phyloP scores from a whole-genome alignment of 768 basidiomycete species.

The Lentinus brumalis region DNA sequence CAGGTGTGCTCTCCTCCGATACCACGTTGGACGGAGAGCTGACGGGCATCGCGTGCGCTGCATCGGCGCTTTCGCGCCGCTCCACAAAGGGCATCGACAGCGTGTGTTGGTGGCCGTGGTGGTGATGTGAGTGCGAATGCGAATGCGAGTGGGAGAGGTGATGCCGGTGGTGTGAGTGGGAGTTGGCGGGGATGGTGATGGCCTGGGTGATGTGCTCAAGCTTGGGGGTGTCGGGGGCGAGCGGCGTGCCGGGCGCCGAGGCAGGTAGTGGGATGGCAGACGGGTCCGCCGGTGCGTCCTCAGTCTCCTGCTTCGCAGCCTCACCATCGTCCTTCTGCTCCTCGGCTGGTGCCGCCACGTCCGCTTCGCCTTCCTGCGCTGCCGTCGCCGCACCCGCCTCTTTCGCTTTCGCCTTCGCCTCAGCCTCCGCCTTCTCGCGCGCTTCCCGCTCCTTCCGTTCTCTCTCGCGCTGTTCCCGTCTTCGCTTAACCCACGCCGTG shows the following conservation, averaged over 20 bases:
- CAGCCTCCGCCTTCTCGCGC: constrained; percentile 27
- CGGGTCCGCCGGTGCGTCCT: neutral
- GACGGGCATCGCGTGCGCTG: constrained; percentile 15
- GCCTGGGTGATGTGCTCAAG: constrained; percentile 36
- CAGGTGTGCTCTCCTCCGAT: constrained; percentile 2
- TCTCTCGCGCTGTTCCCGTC: constrained; percentile 60
- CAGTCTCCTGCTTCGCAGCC: neutral
- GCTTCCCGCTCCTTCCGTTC: constrained; percentile 48
- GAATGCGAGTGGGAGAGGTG: constrained; percentile 21
- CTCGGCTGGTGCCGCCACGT: constrained; percentile 13
- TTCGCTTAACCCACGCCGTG: constrained; percentile 76
- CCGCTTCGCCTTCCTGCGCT: constrained; percentile 11
- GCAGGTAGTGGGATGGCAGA: constrained; percentile 1
- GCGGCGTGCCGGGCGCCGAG: constrained; percentile 7
- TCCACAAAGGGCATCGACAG: constrained; percentile 14
- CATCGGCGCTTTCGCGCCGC: constrained; percentile 28
- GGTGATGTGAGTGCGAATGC: constrained; percentile 9
- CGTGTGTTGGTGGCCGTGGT: constrained; percentile 13
- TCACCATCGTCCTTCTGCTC: constrained; percentile 17
- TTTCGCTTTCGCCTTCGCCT: constrained; percentile 8
- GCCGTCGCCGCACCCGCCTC: constrained; percentile 10
- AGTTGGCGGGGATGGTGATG: constrained; percentile 38
- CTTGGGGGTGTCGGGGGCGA: constrained; percentile 1
- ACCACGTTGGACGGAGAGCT: neutral
- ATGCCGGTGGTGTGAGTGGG: constrained; percentile 31